Conservation (phyloP, 2,329 filamentous ascomycete genomes). For the Lachnellula arida region DNA sequence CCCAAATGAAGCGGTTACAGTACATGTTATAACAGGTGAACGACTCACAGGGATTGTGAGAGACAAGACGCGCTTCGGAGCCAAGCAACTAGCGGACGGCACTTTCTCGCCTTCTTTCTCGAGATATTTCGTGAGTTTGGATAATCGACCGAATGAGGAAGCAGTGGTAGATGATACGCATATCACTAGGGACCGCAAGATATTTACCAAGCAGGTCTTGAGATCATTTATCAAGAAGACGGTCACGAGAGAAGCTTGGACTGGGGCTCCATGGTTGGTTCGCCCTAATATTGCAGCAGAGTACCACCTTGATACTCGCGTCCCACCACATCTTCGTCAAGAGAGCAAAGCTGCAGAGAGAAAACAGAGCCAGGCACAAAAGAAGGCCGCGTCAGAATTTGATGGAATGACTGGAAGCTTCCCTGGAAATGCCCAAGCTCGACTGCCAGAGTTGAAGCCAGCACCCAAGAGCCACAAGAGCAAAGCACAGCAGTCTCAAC, state of each 20-base stretch:
- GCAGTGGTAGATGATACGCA: conserved; percentile 76
- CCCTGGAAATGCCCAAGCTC: conserved; percentile 43
- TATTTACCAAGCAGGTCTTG: conserved; percentile 92
- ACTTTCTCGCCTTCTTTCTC: conserved; percentile 66
- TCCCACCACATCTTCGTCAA: conserved; percentile 77
- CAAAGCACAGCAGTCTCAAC: conserved; percentile 45
- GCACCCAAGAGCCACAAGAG: conserved; percentile 64
- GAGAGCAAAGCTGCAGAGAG: conserved; percentile 74
- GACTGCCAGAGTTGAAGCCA: conserved; percentile 70
- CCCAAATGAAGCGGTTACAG: conserved; percentile 77
- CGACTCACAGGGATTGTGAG: conserved; percentile 70
- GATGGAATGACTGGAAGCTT: conserved; percentile 34
- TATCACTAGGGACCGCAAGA: conserved; percentile 79
- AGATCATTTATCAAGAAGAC: conserved; percentile 94
- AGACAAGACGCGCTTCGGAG: conserved; percentile 77
- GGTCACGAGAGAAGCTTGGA: conserved; percentile 87
- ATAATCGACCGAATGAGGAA: conserved; percentile 64
- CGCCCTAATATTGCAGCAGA: conserved; percentile 78
- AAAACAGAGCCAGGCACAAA: conserved; percentile 65
- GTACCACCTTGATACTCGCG: conserved; percentile 82
- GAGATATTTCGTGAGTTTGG: conserved; percentile 74
- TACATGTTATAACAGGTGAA: conserved; percentile 64
- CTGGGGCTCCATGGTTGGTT: conserved; percentile 93
- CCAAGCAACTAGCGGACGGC: conserved; percentile 60
- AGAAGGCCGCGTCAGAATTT: conserved; percentile 38